Evolutionary conservation across 345 rosid genomes (phyloP), one percentile per base, ranked within the genome.

Genomic region (Citrus australasica): DNA sequence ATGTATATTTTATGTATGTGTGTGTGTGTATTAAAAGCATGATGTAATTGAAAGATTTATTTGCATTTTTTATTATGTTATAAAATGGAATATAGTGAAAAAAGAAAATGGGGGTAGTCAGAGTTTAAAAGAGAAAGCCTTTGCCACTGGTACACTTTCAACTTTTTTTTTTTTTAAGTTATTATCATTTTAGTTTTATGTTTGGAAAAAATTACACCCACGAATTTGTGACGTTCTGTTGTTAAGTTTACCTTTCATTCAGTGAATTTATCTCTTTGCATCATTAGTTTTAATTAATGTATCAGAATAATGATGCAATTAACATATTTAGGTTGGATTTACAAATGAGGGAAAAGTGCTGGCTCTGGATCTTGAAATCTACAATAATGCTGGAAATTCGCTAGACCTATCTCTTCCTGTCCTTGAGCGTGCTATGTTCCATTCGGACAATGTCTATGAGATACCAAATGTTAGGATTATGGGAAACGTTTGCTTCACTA

Each of bases 361-460:
- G 83, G 98, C 97, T 0, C 83, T 91, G 86, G 98, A 92, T 87
- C 90, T 93, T 48, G 88, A 92, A 78, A 86, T 95, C 73, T 95
- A 92, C 88, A 95, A 95, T 80, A 91, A 89, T 78, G 99, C 90
- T 81, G 99, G 99, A 78, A 95, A 95, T 83, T 92, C 98, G 53
- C 87, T 90, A 48, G 98, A 95, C 79, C 88, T 93, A 71, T 95
- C 99, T 66, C 89, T 80, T 21, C 60, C 99, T 71, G 16, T 95
- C 78, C 94, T 95, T 51, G 95, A 92, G 74, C 92, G 92, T 59
- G 97, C 98, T 65, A 95, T 95, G 97, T 90, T 95, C 81, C 92
- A 90, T 81, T 89, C 98, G 1, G 97, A 95, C 79, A 95, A 95
- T 76, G 96, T 92, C 74, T 95, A 95, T 83, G 94, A 90, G 86